Evolutionary conservation across 345 rosid genomes (phyloP), one percentile per base, ranked within the genome.

Genomic region (Citrus medica): DNA sequence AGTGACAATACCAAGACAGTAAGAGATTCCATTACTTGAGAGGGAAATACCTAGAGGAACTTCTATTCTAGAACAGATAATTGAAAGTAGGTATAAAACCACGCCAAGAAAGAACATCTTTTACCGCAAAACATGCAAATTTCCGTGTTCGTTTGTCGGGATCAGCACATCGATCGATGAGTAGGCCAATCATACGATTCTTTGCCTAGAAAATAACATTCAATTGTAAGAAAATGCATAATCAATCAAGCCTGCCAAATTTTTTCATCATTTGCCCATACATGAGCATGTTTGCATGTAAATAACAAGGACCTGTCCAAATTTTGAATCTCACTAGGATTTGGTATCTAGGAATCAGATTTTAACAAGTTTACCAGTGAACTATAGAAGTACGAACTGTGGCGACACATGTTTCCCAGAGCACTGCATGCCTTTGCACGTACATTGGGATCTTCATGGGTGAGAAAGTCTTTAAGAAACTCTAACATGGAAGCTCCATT

Each of bases 361-460:
- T 19, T 35, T 35, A 76, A 73, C 35, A 63, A 35, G 83, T 94
- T 87, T 91, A 93, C 98, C 68, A 95, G 91, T 40, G 88, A 78
- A 59, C 81, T 76, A 80, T 96, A 94, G 80, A 96, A 96, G 84
- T 93, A 92, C 70, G 92, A 86, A 76, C 94, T 92, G 80, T 95
- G 96, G 51, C 99, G 88, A 79, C 99, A 95, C 98, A 94, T 92
- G 83, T 95, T 95, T 59, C 99, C 98, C 5, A 96, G 83, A 80
- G 97, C 97, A 87, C 98, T 92, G 87, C 98, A 96, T 68, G 98
- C 86, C 88, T 96, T 96, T 67, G 98, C 94, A 17, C 99, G 98
- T 68, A 93, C 65, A 81, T 95, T 93, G 53, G 94, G 90, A 85
- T 95, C 97, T 59, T 89, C 90, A 82, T 93, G 92, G 61, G 78